These are phyloP conservation scores for Penicillium ucsense DNA, from an alignment of 495 filamentous ascomycete species.

Conservation along the genomic window DNA sequence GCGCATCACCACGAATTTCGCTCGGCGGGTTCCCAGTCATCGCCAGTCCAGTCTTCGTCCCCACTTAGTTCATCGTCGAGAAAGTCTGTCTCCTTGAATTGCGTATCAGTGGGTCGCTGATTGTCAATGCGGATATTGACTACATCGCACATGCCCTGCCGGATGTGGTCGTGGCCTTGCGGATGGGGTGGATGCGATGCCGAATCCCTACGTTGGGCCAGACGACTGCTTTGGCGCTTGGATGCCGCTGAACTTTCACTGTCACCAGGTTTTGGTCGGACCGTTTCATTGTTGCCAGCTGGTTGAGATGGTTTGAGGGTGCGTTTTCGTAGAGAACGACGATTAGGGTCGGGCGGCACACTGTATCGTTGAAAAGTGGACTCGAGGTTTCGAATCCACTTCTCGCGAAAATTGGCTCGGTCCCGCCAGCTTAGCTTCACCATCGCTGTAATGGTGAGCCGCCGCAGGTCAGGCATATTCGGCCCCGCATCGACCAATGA, in stretches of 20 bases:
- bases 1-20: slow-evolving; percentile 20
- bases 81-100: slow-evolving; percentile 70
- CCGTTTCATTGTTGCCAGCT: slow-evolving; percentile 1
- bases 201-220: slow-evolving; percentile 22
- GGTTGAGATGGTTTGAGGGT: not conserved
- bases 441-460: slow-evolving; percentile 59
- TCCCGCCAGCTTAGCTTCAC: slow-evolving; percentile 70
- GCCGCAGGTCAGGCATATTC: slow-evolving; percentile 51
- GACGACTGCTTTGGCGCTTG: slow-evolving; percentile 33
- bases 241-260: slow-evolving; percentile 17
- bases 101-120: slow-evolving; percentile 62
- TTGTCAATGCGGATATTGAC: slow-evolving; percentile 81
- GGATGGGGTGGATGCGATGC: not conserved
- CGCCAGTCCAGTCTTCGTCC: slow-evolving; percentile 72
- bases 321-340: slow-evolving; percentile 15
- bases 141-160: slow-evolving; percentile 71
- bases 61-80: slow-evolving; percentile 58
- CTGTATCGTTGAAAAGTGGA: slow-evolving; percentile 52
- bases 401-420: slow-evolving; percentile 60
- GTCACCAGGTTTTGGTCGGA: not conserved
- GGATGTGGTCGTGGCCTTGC: slow-evolving; percentile 7
- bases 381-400: slow-evolving; percentile 56
- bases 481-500: slow-evolving; percentile 62
- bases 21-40: slow-evolving; percentile 17
- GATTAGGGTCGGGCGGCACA: slow-evolving; percentile 37